Evolutionary conservation across 1,284 basidiomycete genomes (phyloP).

Genomic region (Rhodotorula sp.): DNA sequence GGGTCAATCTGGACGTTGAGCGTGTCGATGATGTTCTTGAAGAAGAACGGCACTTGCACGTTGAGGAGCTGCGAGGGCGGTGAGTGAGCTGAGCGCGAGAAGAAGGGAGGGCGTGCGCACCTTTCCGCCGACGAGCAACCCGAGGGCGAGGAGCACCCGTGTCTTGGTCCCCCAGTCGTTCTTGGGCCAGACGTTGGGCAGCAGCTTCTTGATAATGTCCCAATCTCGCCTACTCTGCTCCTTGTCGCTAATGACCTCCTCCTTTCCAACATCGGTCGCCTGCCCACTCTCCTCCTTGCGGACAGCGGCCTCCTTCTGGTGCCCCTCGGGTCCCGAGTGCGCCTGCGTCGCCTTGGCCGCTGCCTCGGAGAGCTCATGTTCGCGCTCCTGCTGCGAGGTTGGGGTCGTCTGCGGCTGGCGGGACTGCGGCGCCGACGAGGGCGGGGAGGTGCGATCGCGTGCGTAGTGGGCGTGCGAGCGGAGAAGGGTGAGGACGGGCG

Average conservation of each 20-base stretch:
- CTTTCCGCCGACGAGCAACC: constrained; percentile 82
- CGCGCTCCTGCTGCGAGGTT: not conserved
- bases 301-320: constrained; percentile 23
- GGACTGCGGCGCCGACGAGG: not conserved
- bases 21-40: constrained; percentile 87
- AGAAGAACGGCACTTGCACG: constrained; percentile 94
- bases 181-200: constrained; percentile 62
- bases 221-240: constrained; percentile 40
- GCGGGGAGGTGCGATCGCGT: not conserved
- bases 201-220: constrained; percentile 59
- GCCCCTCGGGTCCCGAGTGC: constrained; percentile 38
- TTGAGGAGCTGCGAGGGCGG: constrained; percentile 76
- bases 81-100: not conserved
- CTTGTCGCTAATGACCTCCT: constrained; percentile 23
- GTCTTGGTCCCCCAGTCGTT: constrained; percentile 59
- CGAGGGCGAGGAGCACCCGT: constrained; percentile 81
- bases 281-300: not conserved
- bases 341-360: constrained; percentile 39
- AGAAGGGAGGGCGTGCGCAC: constrained; percentile 54
- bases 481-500: constrained; percentile 14
- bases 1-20: constrained; percentile 80
- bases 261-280: constrained; percentile 25
- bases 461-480: constrained; percentile 30
- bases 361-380: constrained; percentile 25
- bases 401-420: not conserved